phyloP scores from a whole-genome alignment of 1,284 basidiomycete species.

The Cryptococcus sp. region DNA sequence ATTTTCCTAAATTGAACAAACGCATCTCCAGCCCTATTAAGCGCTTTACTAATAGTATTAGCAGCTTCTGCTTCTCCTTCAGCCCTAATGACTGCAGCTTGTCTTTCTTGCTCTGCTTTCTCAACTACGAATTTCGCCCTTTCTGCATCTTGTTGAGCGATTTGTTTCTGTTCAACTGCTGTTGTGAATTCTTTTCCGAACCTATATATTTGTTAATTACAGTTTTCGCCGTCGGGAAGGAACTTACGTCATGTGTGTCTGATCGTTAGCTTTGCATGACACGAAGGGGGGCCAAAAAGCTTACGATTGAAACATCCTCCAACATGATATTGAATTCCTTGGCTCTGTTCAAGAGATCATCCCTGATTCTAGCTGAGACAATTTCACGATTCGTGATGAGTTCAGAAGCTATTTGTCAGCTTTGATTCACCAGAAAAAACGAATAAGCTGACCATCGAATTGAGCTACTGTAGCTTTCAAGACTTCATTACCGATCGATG shows the following conservation, averaged over 20 bases:
- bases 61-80: slow-evolving; percentile 99
- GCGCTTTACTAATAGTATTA: slow-evolving; percentile 81
- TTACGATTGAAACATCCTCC: slow-evolving; percentile 89
- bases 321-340: slow-evolving; percentile 94
- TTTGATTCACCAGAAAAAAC: background rate
- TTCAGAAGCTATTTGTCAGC: slow-evolving; percentile 62
- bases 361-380: slow-evolving; percentile 86
- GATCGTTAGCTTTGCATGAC: background rate
- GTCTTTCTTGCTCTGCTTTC: slow-evolving; percentile 92
- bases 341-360: slow-evolving; percentile 87
- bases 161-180: slow-evolving; percentile 89
- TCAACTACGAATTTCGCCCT: slow-evolving; percentile 99
- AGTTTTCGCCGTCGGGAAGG: too few species aligned
- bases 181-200: slow-evolving; percentile 55
- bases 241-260: slow-evolving; percentile 53
- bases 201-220: too few species aligned
- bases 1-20: slow-evolving; percentile 95
- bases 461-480: slow-evolving; percentile 97
- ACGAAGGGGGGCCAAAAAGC: background rate
- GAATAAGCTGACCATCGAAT: slow-evolving; percentile 65
- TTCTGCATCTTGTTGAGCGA: slow-evolving; percentile 73
- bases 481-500: slow-evolving; percentile 95
- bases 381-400: slow-evolving; percentile 67
- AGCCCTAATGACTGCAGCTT: slow-evolving; percentile 94
- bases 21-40: slow-evolving; percentile 87